These are phyloP conservation scores for Picochlorum sp. DNA, from an alignment of 139 green algal genomes.

Conservation along the genomic window DNA sequence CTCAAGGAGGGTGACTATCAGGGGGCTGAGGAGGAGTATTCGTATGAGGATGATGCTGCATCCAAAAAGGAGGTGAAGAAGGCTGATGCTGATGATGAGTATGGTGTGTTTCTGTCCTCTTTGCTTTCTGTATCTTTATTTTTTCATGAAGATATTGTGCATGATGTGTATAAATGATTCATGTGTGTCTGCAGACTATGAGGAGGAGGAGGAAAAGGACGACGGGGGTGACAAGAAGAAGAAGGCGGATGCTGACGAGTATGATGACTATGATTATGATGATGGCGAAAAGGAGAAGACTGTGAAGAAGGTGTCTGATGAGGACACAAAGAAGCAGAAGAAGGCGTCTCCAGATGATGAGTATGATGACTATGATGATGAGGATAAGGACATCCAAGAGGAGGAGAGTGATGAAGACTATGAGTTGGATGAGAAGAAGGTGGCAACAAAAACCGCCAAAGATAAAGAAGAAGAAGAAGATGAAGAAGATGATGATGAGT, in stretches of 20 bases:
- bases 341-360: neutral
- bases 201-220: neutral
- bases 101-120: no score
- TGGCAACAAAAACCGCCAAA: neutral
- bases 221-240: neutral
- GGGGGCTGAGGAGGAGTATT: neutral
- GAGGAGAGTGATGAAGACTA: neutral
- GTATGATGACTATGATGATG: slow-evolving; percentile 2
- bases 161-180: no score
- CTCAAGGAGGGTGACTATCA: neutral
- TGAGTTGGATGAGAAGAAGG: neutral
- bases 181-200: neutral
- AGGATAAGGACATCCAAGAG: neutral
- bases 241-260: neutral
- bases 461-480: slow-evolving; percentile 4
- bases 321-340: neutral
- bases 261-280: slow-evolving; percentile 1
- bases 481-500: neutral
- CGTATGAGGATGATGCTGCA: neutral
- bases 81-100: neutral
- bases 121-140: no score
- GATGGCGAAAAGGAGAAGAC: neutral
- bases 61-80: neutral
- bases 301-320: slow-evolving; percentile 3
- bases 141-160: no score